A percentile compares a stretch with the other conserved stretches of the same genome.
phyloP scores from a whole-genome alignment of 345 rosid genomes.

The Lepidium didymum region DNA sequence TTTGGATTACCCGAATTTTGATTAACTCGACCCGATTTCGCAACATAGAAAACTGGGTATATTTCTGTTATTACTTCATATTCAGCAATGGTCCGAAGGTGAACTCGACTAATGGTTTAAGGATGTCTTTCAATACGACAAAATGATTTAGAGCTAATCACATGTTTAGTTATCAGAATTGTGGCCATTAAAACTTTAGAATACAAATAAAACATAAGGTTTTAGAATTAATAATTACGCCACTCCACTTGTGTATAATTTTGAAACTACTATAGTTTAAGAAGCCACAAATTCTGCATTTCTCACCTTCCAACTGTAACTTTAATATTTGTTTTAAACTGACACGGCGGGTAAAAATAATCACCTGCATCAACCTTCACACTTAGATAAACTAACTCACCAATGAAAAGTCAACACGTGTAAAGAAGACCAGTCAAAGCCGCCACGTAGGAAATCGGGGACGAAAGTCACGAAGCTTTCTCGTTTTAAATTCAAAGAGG shows the following conservation, averaged over 20 bases:
- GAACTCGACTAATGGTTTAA: background rate
- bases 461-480: conserved; percentile 13
- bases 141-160: background rate
- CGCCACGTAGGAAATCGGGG: conserved; percentile 19
- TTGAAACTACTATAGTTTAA: background rate
- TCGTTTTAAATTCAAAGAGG: conserved; percentile 9
- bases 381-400: background rate
- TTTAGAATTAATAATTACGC: background rate
- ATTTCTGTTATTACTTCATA: background rate
- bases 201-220: background rate
- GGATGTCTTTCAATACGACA: background rate
- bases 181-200: background rate
- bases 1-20: no score
- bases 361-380: conserved; percentile 3
- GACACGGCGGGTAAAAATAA: conserved; percentile 22
- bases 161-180: background rate
- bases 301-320: conserved; percentile 28
- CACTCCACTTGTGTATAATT: conserved; percentile 15
- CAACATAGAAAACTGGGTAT: background rate
- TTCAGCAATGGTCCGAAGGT: background rate
- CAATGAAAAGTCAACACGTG: background rate
- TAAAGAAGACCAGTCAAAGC: conserved; percentile 10
- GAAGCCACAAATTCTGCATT: conserved; percentile 26
- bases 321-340: conserved; percentile 13
- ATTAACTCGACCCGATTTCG: no score